Evolutionary conservation across 768 basidiomycete genomes (phyloP), one percentile per base, ranked within the genome.

Genomic region (Boletus sp.): DNA sequence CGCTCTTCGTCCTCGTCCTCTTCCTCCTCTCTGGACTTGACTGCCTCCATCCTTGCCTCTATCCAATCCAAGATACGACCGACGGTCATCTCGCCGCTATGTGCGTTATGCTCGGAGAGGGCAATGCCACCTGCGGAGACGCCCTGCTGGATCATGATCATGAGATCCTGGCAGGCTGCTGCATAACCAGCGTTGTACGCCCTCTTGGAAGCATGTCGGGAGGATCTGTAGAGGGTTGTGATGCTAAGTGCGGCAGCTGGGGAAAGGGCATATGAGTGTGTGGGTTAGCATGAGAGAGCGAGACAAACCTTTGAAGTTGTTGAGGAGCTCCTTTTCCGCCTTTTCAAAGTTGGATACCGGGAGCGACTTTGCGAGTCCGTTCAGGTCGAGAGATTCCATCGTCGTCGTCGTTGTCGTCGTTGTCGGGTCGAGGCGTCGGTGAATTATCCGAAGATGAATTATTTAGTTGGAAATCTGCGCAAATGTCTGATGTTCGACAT

Each of bases 51-150:
- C 55, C 91, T 76, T 0, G 89, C 90, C 67, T 93, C 91, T 58
- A 87, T 83, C 86, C 89, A 92, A 64, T 92, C 90, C 85, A 92
- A 83, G 50, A 93, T 84, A 30, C 85, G 73, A 11, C 87, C 90
- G 64, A 92, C 86, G 0, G 86, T 84, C 85, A 90, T 83, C 41
- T 86, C 86, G 50, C 78, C 77, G 47, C 76, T 76, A 52, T 80
- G 79, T 30, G 76, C 70, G 57, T 79, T 81, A 54, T 77, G 75
- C 52, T 65, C 67, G 20, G 74, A 69, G 36, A 67, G 56, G 44
- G 76, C 76, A 58, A 82, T 71, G 64, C 77, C 79, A 64, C 77
- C 78, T 36, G 78, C 79, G 28, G 89, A 90, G 57, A 92, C 89
- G 45, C 88, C 88, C 57, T 90, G 87, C 71, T 92, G 90, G 49